A percentile compares a stretch with the other conserved stretches of the same genome.
Evolutionary conservation across 73 alveolate species (phyloP).

Genomic region (Paramecium caudatum): DNA sequence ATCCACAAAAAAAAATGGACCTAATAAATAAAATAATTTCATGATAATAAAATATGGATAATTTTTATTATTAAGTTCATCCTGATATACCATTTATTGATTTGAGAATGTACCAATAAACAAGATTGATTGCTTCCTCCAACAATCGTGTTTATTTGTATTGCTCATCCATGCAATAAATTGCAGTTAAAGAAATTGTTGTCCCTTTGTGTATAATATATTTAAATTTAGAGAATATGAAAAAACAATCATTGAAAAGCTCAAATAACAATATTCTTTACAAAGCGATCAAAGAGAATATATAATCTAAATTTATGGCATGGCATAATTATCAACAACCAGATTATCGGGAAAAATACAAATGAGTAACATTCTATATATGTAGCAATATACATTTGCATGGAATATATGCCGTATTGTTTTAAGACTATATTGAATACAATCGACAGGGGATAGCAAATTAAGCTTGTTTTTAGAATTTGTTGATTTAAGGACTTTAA

Average conservation of each 20-base stretch:
- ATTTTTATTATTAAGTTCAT: constrained; percentile 6
- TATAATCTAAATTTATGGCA: constrained; percentile 21
- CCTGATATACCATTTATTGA: constrained; percentile 42
- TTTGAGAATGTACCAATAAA: neutral
- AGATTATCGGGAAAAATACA: constrained; percentile 24
- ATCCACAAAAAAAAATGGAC: neutral
- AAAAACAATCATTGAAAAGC: neutral
- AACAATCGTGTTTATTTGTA: constrained; percentile 35
- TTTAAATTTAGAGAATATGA: constrained; percentile 4
- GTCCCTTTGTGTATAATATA: neutral
- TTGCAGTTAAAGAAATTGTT: constrained; percentile 37
- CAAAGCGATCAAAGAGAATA: neutral
- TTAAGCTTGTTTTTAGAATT: neutral
- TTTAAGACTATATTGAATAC: constrained; percentile 36
- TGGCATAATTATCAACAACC: neutral
- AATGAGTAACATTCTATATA: neutral
- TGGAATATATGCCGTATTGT: constrained; percentile 57
- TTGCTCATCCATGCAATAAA: neutral
- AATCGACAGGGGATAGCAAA: neutral
- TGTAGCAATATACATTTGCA: constrained; percentile 1
- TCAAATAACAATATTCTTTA: neutral
- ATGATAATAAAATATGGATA: neutral
- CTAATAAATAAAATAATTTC: neutral
- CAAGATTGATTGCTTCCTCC: constrained; percentile 26
- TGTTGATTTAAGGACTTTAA: neutral